phyloP scores from a whole-genome alignment of 306 rosid species.

The Prunus davidiana region DNA sequence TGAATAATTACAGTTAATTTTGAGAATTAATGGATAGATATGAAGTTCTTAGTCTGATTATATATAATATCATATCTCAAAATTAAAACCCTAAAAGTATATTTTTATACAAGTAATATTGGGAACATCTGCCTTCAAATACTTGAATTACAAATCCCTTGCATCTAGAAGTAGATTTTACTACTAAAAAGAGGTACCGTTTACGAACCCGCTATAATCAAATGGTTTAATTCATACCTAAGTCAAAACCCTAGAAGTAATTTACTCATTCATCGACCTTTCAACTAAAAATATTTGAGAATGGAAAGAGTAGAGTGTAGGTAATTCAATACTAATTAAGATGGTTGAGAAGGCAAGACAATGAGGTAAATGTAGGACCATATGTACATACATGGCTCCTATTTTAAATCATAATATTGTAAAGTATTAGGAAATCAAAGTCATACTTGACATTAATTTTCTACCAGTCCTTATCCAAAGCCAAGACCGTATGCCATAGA shows the following conservation, averaged over 20 bases:
- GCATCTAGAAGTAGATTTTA: neutral
- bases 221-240: neutral
- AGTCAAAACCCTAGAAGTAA: neutral
- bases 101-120: too few species aligned
- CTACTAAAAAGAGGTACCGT: neutral
- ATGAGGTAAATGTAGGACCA: neutral
- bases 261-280: neutral
- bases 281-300: neutral
- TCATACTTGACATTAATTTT: neutral
- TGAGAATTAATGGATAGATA: too few species aligned
- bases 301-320: neutral
- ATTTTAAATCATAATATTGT: neutral
- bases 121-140: rapidly evolving
- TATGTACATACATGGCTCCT: neutral
- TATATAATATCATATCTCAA: too few species aligned
- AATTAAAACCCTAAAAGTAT: too few species aligned
- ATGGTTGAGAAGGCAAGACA: neutral
- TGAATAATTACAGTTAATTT: too few species aligned
- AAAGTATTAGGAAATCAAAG: neutral
- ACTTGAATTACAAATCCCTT: too few species aligned
- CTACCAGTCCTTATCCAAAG: neutral
- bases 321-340: neutral
- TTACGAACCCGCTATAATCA: neutral
- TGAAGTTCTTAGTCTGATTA: too few species aligned
- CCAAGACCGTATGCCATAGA: neutral